These are phyloP conservation scores for Aspergillus hancockii DNA, from an alignment of 495 filamentous ascomycete genomes.

Conservation along the genomic window DNA sequence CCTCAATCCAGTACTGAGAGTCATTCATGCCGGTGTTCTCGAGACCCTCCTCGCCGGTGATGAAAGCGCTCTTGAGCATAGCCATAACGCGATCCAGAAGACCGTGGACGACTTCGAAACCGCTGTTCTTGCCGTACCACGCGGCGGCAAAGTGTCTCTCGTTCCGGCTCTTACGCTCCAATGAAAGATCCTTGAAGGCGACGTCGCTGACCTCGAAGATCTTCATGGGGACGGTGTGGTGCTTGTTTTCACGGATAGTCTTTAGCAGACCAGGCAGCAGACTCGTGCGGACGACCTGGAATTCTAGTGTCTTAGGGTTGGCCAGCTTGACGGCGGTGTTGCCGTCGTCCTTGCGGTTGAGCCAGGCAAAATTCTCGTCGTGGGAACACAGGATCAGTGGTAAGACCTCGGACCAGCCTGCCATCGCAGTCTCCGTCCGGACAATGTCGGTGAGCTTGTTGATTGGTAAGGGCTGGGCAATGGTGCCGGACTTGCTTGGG, in stretches of 20 bases:
- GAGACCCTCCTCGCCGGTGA: conserved; percentile 72
- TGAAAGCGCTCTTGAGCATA: conserved; percentile 85
- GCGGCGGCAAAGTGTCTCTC: conserved; percentile 95
- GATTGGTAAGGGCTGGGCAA: conserved; percentile 83
- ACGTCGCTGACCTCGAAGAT: conserved; percentile 93
- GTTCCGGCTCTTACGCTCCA: conserved; percentile 85
- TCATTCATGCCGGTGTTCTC: conserved; percentile 54
- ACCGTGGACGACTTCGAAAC: conserved; percentile 96
- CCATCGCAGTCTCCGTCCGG: conserved; percentile 85
- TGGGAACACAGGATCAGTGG: conserved; percentile 96
- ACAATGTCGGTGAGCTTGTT: conserved; percentile 96
- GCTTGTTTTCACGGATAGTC: conserved; percentile 92
- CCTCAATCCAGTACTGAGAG: conserved; percentile 87
- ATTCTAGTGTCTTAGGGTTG: conserved; percentile 95
- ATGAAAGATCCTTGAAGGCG: conserved; percentile 75
- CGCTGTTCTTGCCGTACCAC: conserved; percentile 90
- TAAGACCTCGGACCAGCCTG: conserved; percentile 95
- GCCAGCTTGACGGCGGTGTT: conserved; percentile 81
- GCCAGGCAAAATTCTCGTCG: conserved; percentile 96
- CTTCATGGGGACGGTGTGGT: conserved; percentile 84
- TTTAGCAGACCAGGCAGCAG: conserved; percentile 90
- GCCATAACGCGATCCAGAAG: conserved; percentile 87
- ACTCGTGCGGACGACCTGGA: conserved; percentile 92
- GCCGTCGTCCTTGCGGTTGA: conserved; percentile 90
- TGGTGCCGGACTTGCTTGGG: conserved; percentile 78